Conservation (phyloP, 345 rosid genomes). For the Arabidopsis arenosa region DNA sequence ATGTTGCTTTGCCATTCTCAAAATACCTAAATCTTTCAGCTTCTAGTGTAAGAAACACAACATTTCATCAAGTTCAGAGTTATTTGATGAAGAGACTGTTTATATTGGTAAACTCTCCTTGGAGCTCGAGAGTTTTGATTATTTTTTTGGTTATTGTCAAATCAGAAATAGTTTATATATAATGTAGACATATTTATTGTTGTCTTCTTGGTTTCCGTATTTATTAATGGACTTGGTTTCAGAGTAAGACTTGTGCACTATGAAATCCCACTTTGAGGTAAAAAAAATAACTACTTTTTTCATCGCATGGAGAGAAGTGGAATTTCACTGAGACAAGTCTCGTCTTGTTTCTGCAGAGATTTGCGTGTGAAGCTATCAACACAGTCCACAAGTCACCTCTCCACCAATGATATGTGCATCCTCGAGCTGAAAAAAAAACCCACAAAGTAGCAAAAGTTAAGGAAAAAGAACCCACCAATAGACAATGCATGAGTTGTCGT, state of each 20-base stretch:
- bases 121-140: slow-evolving; percentile 5
- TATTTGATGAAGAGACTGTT: not conserved
- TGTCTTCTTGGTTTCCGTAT: not conserved
- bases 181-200: not conserved
- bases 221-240: no score
- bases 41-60: not conserved
- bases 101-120: not conserved
- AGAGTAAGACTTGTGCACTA: no score
- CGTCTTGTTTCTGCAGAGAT: slow-evolving; percentile 91
- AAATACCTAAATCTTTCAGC: not conserved
- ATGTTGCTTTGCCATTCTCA: slow-evolving; percentile 12
- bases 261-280: no score
- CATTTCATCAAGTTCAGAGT: not conserved
- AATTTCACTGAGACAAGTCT: slow-evolving; percentile 50
- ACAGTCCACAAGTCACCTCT: slow-evolving; percentile 89
- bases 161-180: not conserved
- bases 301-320: not conserved
- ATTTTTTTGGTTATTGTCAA: not conserved
- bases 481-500: no score
- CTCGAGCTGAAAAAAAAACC: slow-evolving; percentile 59
- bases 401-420: slow-evolving; percentile 88
- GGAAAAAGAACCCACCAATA: not conserved
- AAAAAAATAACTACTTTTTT: no score
- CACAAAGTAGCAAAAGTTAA: slow-evolving; percentile 5
- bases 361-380: slow-evolving; percentile 87